phyloP scores from a whole-genome alignment of 202 grass and related monocot genomes.

The Setaria viridis region DNA sequence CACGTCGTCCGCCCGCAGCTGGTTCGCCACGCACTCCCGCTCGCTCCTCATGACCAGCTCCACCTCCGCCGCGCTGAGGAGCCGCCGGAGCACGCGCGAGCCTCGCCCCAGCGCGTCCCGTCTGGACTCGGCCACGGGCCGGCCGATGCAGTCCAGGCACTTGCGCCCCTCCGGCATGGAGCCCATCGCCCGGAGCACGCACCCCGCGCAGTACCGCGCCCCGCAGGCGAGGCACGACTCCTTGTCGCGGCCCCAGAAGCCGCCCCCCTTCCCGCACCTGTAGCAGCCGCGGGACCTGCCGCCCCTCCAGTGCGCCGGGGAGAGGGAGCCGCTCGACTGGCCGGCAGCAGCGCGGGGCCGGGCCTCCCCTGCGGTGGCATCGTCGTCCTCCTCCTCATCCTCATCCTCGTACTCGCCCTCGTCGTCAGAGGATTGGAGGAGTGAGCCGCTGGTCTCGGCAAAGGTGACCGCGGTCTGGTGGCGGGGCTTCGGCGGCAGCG shows the following conservation, averaged over 20 bases:
- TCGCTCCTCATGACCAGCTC: constrained; percentile 79
- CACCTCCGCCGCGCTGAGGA: constrained; percentile 72
- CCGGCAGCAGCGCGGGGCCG: constrained; percentile 26
- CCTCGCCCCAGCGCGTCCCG: constrained; percentile 64
- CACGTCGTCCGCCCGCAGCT: constrained; percentile 76
- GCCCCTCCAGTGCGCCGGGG: constrained; percentile 37
- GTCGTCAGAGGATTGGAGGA: constrained; percentile 49
- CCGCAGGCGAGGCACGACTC: constrained; percentile 80
- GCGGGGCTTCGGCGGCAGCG: constrained; percentile 27
- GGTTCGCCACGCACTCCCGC: constrained; percentile 72
- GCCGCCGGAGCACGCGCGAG: constrained; percentile 68
- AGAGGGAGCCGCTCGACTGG: constrained; percentile 54
- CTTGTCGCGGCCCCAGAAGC: constrained; percentile 71
- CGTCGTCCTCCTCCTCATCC: constrained; percentile 14
- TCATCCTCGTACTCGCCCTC: constrained; percentile 41
- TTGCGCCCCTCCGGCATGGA: constrained; percentile 97
- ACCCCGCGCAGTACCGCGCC: constrained; percentile 72
- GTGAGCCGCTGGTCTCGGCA: constrained; percentile 65
- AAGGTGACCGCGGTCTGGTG: constrained; percentile 57
- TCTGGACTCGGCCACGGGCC: constrained; percentile 64
- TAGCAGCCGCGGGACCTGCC: constrained; percentile 64
- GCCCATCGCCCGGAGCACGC: constrained; percentile 80
- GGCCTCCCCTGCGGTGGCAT: background rate
- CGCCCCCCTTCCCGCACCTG: constrained; percentile 66
- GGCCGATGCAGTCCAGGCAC: constrained; percentile 75